Base-by-base conservation (phyloP, 495 filamentous ascomycete genomes). In the Neurospora sp. region DNA sequence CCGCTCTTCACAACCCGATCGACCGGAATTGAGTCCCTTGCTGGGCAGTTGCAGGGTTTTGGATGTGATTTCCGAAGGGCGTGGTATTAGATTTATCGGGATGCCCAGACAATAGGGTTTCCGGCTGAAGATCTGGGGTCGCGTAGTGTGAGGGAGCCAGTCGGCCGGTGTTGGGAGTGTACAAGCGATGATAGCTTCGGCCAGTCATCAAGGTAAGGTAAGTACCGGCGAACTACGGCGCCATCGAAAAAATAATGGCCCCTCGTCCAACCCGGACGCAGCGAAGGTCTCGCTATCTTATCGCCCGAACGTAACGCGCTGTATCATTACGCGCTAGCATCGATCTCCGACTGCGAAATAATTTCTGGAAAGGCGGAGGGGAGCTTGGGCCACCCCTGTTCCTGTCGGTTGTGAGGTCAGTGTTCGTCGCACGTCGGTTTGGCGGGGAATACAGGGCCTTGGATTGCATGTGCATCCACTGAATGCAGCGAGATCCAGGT, bases 331-430 rank as follows among this genome's bases (percentile, higher is more conserved):
- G 42, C 41, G 23, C 71, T 35, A 72, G 27, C 71, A 27, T 48
- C 70, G 27, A 27, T 27, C 27, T 48, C 44, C 23, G n/a, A 62
- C 54, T 62, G 54, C 12, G 12, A 72, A 72, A 72, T 38, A 39
- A 66, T 69, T 72, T 72, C 42, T 37, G 71, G 39, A 20, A 31
- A 12, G 23, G 31, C 71, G 35, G 44, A 46, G n/a, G 18, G 44
- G 71, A 72, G 71, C 71, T 72, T 72, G 71, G 71, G 38, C 71
- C 71, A 72, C 31, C 23, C 54, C 42, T 31, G 42, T 69, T 35
- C n/a, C n/a, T 35, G 16, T 18, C 31, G 39, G 35, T 8, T 14
- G 39, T 39, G 70, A 71, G 40, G 23, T 27, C 41, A 46, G 70
- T 71, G 41, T 71, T 44, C 70, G 46, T 48, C 40, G 23, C 70